A percentile compares a stretch with the other conserved stretches of the same genome.
Evolutionary conservation across 1,284 basidiomycete genomes (phyloP).

Genomic region (Cutaneotrichosporon cutaneum): DNA sequence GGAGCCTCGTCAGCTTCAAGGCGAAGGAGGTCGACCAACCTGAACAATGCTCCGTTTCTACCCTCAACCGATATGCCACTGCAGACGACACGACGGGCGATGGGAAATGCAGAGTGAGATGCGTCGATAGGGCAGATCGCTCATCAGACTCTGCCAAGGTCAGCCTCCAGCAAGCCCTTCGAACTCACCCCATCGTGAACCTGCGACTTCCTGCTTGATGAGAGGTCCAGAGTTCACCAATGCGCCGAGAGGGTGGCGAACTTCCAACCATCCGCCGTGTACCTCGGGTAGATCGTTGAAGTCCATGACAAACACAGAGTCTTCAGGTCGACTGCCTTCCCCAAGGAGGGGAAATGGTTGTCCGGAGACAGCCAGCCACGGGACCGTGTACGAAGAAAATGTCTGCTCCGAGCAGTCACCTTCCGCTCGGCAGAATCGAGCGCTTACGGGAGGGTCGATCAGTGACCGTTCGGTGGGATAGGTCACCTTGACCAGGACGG

Average conservation of each 20-base stretch:
- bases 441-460: neutral
- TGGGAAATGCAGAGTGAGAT: slow-evolving; percentile 3
- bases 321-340: slow-evolving; percentile 36
- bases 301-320: slow-evolving; percentile 29
- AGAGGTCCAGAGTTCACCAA: neutral
- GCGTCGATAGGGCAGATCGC: neutral
- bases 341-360: slow-evolving; percentile 43
- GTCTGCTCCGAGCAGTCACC: slow-evolving; percentile 7
- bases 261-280: neutral
- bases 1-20: neutral
- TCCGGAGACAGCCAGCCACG: slow-evolving; percentile 17
- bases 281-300: slow-evolving; percentile 2
- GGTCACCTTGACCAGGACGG: slow-evolving; percentile 17
- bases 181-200: neutral
- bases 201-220: neutral
- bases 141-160: neutral
- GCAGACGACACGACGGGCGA: slow-evolving; percentile 4
- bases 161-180: neutral
- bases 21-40: slow-evolving; percentile 15
- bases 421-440: slow-evolving; percentile 12
- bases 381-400: slow-evolving; percentile 12
- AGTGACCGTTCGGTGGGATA: neutral
- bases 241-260: neutral
- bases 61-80: slow-evolving; percentile 15
- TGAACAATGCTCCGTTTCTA: slow-evolving; percentile 10